These are phyloP conservation scores for Sphaerobolus stellatus DNA, from an alignment of 1,284 basidiomycete genomes.

Conservation along the genomic window DNA sequence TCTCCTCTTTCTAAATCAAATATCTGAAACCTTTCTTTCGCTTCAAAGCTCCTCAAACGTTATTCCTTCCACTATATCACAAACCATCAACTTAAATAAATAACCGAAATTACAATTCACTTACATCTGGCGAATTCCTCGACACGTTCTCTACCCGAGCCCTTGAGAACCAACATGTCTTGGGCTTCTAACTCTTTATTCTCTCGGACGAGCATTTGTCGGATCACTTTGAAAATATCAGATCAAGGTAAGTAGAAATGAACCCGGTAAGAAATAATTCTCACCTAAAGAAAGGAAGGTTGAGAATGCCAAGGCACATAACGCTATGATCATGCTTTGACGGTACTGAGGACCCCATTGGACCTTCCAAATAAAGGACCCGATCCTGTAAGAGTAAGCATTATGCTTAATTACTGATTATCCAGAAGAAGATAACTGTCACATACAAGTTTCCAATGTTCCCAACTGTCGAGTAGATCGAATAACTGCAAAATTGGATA, in stretches of 20 bases:
- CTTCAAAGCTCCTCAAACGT: conserved; percentile 15
- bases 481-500: neutral
- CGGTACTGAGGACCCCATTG: conserved; percentile 22
- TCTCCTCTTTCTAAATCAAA: conserved; percentile 16
- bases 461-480: conserved; percentile 11
- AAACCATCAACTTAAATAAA: neutral
- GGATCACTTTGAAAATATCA: conserved; percentile 16
- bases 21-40: conserved; percentile 15
- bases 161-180: conserved; percentile 12
- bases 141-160: conserved; percentile 9
- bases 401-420: neutral
- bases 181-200: conserved; percentile 22
- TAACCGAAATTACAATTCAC: neutral
- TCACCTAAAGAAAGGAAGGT: conserved; percentile 16
- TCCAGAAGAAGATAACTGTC: neutral
- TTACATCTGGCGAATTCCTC: conserved; percentile 8
- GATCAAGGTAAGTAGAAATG: conserved; percentile 10
- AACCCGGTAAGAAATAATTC: conserved; percentile 8
- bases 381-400: conserved; percentile 17
- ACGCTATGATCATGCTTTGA: conserved; percentile 19
- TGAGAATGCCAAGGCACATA: conserved; percentile 13
- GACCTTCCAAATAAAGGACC: conserved; percentile 23
- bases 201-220: conserved; percentile 15
- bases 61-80: conserved; percentile 13
- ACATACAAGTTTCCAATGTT: conserved; percentile 19